These are phyloP conservation scores for Scorias spongiosa DNA, from an alignment of 2,329 filamentous ascomycete genomes.

Conservation along the genomic window DNA sequence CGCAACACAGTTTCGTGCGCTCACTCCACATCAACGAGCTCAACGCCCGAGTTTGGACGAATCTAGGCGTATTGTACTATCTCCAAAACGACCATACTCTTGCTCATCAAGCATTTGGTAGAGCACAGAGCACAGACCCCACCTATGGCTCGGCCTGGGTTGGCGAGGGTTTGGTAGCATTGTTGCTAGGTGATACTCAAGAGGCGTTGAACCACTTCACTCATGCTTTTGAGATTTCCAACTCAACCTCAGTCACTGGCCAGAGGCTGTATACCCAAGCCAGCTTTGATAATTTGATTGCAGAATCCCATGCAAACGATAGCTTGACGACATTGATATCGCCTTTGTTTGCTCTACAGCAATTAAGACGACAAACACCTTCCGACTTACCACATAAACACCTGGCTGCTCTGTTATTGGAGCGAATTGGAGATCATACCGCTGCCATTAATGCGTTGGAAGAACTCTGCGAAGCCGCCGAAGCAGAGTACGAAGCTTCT, in stretches of 20 bases:
- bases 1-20: constrained; percentile 84
- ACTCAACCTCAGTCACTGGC: constrained; percentile 55
- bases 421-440: constrained; percentile 56
- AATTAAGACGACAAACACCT: constrained; percentile 58
- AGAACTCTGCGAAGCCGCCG: constrained; percentile 51
- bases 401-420: constrained; percentile 63
- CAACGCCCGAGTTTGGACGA: constrained; percentile 75
- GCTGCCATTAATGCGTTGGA: constrained; percentile 50
- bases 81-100: constrained; percentile 69
- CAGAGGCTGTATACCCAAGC: constrained; percentile 68
- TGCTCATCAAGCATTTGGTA: constrained; percentile 80
- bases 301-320: constrained; percentile 36
- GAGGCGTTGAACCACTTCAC: constrained; percentile 79
- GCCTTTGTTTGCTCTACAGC: constrained; percentile 75
- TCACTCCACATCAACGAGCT: constrained; percentile 86
- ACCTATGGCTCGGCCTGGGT: constrained; percentile 91
- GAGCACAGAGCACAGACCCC: constrained; percentile 85
- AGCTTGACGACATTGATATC: constrained; percentile 54
- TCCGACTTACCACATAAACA: constrained; percentile 60
- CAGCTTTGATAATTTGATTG: constrained; percentile 66
- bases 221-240: constrained; percentile 85
- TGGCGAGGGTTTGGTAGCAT: constrained; percentile 74
- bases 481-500: constrained; percentile 69
- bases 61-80: constrained; percentile 74
- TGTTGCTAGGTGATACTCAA: constrained; percentile 55